These are phyloP conservation scores for Penicillium chermesinum DNA, from an alignment of 495 filamentous ascomycete species.

Conservation along the genomic window DNA sequence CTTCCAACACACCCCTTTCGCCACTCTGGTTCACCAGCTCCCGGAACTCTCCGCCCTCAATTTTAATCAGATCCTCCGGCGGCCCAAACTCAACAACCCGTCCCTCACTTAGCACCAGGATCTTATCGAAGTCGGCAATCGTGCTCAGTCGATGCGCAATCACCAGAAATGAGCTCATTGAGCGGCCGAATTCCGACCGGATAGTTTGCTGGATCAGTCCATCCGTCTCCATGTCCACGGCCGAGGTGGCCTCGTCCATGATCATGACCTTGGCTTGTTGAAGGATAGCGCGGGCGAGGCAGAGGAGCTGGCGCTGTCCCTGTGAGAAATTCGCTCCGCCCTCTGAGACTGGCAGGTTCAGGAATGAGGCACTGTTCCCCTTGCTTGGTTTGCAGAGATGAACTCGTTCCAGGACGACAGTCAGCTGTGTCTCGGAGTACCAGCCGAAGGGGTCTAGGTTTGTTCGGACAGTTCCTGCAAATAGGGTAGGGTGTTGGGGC, in stretches of 20 bases:
- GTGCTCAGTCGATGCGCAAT: slow-evolving; percentile 75
- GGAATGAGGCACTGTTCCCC: background rate
- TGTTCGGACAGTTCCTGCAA: background rate
- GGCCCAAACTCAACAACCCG: background rate
- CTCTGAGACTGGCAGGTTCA: slow-evolving; percentile 10
- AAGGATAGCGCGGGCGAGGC: slow-evolving; percentile 77
- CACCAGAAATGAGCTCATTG: slow-evolving; percentile 52
- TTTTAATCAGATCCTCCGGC: background rate
- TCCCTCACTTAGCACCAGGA: slow-evolving; percentile 56
- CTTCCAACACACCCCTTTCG: background rate
- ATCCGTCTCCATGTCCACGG: slow-evolving; percentile 84
- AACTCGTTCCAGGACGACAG: background rate
- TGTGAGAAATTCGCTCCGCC: slow-evolving; percentile 51
- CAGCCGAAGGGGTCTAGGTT: background rate
- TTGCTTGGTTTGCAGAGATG: background rate
- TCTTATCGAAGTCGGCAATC: slow-evolving; percentile 67
- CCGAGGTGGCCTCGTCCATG: slow-evolving; percentile 88
- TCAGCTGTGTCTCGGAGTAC: background rate
- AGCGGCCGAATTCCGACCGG: slow-evolving; percentile 57
- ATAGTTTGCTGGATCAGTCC: slow-evolving; percentile 78
- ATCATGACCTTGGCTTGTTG: slow-evolving; percentile 68
- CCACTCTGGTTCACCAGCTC: background rate
- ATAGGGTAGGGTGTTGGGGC: slow-evolving; percentile 1
- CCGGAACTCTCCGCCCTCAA: background rate
- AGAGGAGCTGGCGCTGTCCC: slow-evolving; percentile 82